Evolutionary conservation across 495 filamentous ascomycete species (phyloP).

Genomic region (Trichoderma reesei): DNA sequence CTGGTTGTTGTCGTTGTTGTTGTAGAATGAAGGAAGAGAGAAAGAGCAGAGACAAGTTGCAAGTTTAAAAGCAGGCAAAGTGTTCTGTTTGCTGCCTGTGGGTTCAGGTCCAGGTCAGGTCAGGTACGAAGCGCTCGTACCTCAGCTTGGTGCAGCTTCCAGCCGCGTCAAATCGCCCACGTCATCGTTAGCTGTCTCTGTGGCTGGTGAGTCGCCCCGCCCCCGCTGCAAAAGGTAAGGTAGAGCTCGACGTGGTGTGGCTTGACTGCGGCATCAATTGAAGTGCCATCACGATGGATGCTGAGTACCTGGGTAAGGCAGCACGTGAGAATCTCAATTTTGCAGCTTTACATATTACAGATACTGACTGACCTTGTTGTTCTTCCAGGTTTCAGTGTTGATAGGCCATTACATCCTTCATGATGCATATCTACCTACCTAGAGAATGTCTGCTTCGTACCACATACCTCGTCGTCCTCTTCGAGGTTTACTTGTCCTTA

Average conservation of each 20-base stretch:
- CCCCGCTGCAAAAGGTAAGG: not conserved
- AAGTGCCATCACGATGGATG: not conserved
- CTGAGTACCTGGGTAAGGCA: not conserved
- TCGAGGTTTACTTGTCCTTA: not conserved
- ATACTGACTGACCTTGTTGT: too few species aligned
- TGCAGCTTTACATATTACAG: too few species aligned
- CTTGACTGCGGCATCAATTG: not conserved
- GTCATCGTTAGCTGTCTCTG: conserved; percentile 3
- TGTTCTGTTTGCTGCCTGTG: not conserved
- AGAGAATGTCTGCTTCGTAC: too few species aligned
- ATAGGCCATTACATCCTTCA: too few species aligned
- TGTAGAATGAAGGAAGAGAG: not conserved
- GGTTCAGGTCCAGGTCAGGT: not conserved
- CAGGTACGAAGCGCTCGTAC: too few species aligned
- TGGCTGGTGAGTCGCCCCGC: not conserved
- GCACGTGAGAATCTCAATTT: too few species aligned
- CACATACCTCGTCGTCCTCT: too few species aligned
- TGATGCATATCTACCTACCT: too few species aligned
- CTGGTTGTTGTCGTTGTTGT: not conserved
- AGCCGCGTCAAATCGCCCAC: not conserved
- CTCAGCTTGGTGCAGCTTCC: conserved; percentile 1
- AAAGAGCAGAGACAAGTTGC: not conserved
- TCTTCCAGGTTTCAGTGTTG: too few species aligned
- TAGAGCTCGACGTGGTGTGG: not conserved
- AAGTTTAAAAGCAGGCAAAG: not conserved